Percentiles rank a stretch among this genome's conserved stretches.
Evolutionary conservation across 345 rosid genomes (phyloP).

Genomic region (Dipteronia sinensis): DNA sequence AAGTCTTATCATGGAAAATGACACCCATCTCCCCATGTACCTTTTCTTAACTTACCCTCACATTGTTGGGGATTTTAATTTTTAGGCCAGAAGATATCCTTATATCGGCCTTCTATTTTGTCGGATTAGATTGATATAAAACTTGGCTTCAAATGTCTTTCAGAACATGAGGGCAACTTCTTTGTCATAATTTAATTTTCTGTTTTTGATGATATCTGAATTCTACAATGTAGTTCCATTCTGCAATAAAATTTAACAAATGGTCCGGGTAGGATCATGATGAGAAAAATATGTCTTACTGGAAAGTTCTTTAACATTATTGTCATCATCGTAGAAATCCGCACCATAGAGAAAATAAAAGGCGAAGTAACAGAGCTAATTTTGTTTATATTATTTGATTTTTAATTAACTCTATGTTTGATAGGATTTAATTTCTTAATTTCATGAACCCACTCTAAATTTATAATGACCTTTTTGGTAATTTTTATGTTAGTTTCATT

Average conservation of each 20-base stretch:
- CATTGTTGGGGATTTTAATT: neutral
- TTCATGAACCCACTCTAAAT: neutral
- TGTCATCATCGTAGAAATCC: neutral
- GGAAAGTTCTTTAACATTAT: neutral
- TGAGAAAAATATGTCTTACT: neutral
- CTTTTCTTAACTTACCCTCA: neutral
- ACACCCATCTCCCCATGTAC: neutral
- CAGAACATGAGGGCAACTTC: neutral
- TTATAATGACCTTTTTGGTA: neutral
- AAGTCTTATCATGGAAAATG: conserved; percentile 5
- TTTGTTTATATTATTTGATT: neutral
- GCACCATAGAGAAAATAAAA: neutral
- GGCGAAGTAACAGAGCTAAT: neutral
- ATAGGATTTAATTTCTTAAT: neutral
- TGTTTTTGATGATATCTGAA: neutral
- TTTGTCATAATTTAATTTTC: neutral
- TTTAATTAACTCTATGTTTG: neutral
- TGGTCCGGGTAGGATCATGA: neutral
- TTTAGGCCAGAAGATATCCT: neutral
- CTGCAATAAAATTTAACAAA: neutral
- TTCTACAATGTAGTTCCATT: neutral
- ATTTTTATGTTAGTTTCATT: conserved; percentile 8
- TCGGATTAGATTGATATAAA: neutral
- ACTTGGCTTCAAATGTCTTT: neutral
- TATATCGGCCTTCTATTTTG: neutral